A percentile compares a stretch with the other conserved stretches of the same genome.
phyloP scores from a whole-genome alignment of 495 filamentous ascomycete genomes.

The Penicillium roqueforti region DNA sequence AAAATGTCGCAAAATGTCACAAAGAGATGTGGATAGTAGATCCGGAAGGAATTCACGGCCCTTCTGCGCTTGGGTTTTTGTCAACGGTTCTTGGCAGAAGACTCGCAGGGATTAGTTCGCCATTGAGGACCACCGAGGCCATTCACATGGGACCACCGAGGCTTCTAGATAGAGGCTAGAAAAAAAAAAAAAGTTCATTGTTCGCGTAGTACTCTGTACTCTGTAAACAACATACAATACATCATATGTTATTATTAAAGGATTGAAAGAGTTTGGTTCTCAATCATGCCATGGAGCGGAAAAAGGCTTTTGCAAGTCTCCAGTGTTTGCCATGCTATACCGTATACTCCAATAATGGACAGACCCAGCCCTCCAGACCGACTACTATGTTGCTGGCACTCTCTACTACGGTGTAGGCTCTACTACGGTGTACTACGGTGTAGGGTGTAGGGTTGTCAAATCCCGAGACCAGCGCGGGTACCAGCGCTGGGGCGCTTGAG shows the following conservation, averaged over 20 bases:
- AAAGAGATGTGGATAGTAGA: slow-evolving; percentile 10
- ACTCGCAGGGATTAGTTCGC: neutral
- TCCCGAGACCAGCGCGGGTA: neutral
- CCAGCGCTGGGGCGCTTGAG: neutral
- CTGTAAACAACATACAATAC: neutral
- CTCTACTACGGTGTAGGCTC: too few species aligned
- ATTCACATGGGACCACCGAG: slow-evolving; percentile 12
- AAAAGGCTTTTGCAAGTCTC: neutral
- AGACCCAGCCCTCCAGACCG: neutral
- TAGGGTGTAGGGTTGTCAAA: neutral
- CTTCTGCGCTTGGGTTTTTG: slow-evolving; percentile 1
- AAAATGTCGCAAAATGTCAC: neutral
- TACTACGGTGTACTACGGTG: too few species aligned
- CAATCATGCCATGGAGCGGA: neutral
- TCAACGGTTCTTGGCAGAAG: slow-evolving; percentile 13
- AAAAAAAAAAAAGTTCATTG: neutral
- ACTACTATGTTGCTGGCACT: neutral
- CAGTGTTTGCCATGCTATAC: neutral
- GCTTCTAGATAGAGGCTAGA: slow-evolving; percentile 6
- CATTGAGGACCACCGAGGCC: neutral
- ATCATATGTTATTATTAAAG: neutral
- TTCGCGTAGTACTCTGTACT: neutral
- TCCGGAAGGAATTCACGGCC: slow-evolving; percentile 8
- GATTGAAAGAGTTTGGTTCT: neutral
- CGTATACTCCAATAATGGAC: neutral